phyloP scores from a whole-genome alignment of 78 protist species.

The Creolimax fragrantissima region DNA sequence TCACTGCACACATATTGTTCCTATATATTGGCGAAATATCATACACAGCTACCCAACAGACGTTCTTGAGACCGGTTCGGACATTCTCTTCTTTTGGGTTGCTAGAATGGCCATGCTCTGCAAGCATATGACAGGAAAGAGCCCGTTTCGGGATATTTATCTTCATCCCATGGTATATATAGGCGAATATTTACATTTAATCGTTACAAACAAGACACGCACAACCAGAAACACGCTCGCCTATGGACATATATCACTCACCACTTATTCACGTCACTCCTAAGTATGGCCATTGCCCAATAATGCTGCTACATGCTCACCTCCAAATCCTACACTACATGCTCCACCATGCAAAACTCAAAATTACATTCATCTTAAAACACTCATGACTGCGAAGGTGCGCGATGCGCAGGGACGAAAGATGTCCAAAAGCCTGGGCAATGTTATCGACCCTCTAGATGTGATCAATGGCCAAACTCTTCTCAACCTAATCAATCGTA shows the following conservation, averaged over 20 bases:
- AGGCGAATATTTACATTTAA: not conserved
- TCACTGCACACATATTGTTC: no score
- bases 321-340: no score
- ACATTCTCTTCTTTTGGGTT: conserved; percentile 94
- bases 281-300: no score
- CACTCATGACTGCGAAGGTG: no score
- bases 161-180: conserved; percentile 84
- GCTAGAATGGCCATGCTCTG: conserved; percentile 91
- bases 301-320: no score
- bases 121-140: conserved; percentile 21
- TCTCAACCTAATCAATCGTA: not conserved
- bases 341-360: no score
- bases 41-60: conserved; percentile 59
- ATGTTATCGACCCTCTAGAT: conserved; percentile 80
- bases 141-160: conserved; percentile 71
- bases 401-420: conserved; percentile 92
- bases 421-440: conserved; percentile 93
- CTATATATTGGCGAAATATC: conserved; percentile 39
- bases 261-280: no score
- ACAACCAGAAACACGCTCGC: no score
- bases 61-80: conserved; percentile 85
- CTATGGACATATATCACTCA: no score
- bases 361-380: no score
- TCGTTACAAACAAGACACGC: no score
- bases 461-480: conserved; percentile 53